A percentile compares a stretch with the other conserved stretches of the same genome.
These are phyloP conservation scores for Rauvolfia tetraphylla DNA, from an alignment of 257 asterid genomes.

Conservation along the genomic window DNA sequence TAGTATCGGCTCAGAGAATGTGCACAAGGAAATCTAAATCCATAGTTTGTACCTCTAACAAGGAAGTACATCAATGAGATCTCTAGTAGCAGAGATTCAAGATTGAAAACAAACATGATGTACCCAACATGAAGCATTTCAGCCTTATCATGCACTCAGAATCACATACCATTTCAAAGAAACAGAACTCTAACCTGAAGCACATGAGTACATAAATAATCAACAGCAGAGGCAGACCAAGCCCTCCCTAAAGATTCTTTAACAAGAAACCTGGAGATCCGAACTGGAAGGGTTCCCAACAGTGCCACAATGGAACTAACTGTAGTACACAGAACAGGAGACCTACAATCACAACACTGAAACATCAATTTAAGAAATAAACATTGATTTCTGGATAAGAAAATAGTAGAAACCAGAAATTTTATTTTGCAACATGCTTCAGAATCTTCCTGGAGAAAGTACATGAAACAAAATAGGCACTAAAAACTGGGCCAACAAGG, in stretches of 20 bases:
- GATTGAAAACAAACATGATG: not conserved
- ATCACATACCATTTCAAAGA: not conserved
- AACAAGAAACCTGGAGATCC: slow-evolving; percentile 42
- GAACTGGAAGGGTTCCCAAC: slow-evolving; percentile 56
- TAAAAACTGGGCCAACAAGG: not conserved
- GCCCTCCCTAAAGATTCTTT: slow-evolving; percentile 51
- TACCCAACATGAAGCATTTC: too few species aligned
- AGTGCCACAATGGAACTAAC: slow-evolving; percentile 58
- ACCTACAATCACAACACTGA: slow-evolving; percentile 35
- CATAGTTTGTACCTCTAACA: not conserved
- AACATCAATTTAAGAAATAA: slow-evolving; percentile 5
- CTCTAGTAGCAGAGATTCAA: not conserved
- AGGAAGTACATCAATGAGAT: not conserved
- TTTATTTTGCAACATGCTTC: not conserved
- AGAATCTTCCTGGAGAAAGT: not conserved
- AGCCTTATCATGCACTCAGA: not conserved
- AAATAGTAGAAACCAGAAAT: not conserved
- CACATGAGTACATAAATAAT: slow-evolving; percentile 51
- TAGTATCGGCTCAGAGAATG: not conserved
- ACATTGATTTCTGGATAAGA: not conserved
- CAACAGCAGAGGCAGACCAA: slow-evolving; percentile 72
- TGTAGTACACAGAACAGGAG: slow-evolving; percentile 39
- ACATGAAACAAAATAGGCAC: not conserved
- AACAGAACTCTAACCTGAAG: slow-evolving; percentile 53
- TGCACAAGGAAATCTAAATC: not conserved